A percentile compares a stretch with the other conserved stretches of the same genome.
Conservation (phyloP, 2,329 filamentous ascomycete genomes). For the Sclerotinia spermophila region DNA sequence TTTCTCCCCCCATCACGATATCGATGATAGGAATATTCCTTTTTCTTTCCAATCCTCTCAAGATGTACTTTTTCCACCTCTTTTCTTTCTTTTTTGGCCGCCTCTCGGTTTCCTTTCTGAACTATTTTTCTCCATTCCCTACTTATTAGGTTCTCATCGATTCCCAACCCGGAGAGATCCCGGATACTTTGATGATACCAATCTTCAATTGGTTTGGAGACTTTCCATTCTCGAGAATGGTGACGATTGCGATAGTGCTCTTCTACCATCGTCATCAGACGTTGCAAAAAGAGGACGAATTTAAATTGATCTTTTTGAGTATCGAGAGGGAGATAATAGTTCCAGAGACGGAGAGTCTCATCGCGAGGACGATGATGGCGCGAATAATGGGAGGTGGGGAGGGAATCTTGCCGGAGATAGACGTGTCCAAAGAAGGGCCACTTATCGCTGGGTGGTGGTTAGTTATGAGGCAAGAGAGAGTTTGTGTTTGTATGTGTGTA, state of each 20-base stretch:
- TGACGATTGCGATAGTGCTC: background rate
- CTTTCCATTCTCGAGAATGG: background rate
- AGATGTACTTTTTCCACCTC: background rate
- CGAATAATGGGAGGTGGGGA: background rate
- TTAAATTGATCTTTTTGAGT: background rate
- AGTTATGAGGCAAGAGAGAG: background rate
- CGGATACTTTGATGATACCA: background rate
- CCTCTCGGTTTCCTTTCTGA: background rate
- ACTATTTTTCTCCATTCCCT: background rate
- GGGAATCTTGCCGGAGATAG: background rate
- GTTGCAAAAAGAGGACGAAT: background rate
- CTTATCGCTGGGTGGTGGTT: background rate
- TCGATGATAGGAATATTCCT: background rate
- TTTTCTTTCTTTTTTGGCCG: background rate
- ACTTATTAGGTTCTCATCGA: background rate
- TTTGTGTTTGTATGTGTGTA: too few relatives aligned
- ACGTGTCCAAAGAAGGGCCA: background rate
- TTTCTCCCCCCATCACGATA: background rate
- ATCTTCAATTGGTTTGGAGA: background rate
- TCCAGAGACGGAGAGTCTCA: background rate
- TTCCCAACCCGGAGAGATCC: background rate
- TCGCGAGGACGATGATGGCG: background rate
- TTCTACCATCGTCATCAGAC: background rate
- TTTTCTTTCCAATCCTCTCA: background rate
- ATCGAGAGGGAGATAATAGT: background rate